Evolutionary conservation across 768 basidiomycete genomes (phyloP).

Genomic region (Amanita jacksonii): DNA sequence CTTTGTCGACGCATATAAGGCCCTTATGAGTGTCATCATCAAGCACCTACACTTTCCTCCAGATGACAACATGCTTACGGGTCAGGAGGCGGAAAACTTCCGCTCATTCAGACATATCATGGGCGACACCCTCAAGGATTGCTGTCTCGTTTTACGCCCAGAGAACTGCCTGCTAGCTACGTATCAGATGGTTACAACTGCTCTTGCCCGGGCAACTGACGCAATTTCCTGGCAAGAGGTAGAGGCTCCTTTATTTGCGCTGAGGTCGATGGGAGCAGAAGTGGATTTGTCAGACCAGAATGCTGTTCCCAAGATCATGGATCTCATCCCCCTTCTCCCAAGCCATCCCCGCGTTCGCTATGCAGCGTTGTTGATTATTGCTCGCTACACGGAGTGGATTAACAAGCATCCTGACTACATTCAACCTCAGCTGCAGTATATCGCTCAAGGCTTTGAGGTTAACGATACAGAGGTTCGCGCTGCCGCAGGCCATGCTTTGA

Average conservation of each 20-base stretch:
- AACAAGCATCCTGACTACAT: conserved; percentile 84
- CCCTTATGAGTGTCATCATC: conserved; percentile 81
- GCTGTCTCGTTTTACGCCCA: conserved; percentile 87
- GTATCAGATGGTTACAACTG: conserved; percentile 70
- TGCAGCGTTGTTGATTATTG: conserved; percentile 89
- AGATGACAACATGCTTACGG: conserved; percentile 52
- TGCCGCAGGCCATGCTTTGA: conserved; percentile 92
- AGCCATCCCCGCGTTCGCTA: conserved; percentile 88
- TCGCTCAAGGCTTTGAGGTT: conserved; percentile 86
- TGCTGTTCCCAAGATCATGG: conserved; percentile 94
- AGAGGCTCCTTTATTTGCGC: conserved; percentile 93
- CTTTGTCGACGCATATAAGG: conserved; percentile 74
- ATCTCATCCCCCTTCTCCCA: conserved; percentile 84
- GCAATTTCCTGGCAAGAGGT: conserved; percentile 87
- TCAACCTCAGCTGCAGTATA: conserved; percentile 76
- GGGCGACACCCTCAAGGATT: conserved; percentile 98
- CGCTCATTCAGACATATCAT: conserved; percentile 93
- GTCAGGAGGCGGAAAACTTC: conserved; percentile 91
- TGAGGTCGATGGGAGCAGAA: conserved; percentile 97
- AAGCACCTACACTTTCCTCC: conserved; percentile 85
- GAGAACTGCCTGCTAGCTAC: conserved; percentile 75
- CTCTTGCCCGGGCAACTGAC: conserved; percentile 51
- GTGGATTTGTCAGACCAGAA: conserved; percentile 74
- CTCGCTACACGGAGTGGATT: conserved; percentile 96
- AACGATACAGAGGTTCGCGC: conserved; percentile 75